phyloP scores from a whole-genome alignment of 1,284 basidiomycete genomes.

The Ceratobasidium sp. region DNA sequence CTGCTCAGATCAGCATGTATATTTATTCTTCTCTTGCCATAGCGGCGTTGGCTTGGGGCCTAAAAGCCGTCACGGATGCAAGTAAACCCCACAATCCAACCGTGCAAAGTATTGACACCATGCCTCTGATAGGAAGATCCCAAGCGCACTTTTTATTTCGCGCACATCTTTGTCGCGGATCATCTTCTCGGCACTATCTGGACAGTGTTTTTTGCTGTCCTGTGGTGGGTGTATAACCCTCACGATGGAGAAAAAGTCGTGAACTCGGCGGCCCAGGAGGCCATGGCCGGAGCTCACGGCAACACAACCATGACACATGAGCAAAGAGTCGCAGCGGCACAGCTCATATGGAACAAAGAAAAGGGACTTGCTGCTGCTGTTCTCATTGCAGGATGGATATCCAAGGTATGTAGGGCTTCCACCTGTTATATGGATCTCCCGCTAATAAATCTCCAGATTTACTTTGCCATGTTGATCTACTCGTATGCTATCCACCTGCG shows the following conservation, averaged over 20 bases:
- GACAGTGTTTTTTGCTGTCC: slow-evolving; percentile 86
- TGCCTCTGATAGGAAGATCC: slow-evolving; percentile 76
- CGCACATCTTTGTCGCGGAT: slow-evolving; percentile 90
- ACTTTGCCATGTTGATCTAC: slow-evolving; percentile 89
- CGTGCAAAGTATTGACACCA: slow-evolving; percentile 1
- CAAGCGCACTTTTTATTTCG: slow-evolving; percentile 82
- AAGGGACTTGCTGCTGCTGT: slow-evolving; percentile 80
- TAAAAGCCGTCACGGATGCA: slow-evolving; percentile 83
- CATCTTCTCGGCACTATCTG: slow-evolving; percentile 91
- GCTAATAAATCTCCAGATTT: slow-evolving; percentile 64
- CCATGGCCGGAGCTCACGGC: slow-evolving; percentile 68
- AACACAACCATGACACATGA: slow-evolving; percentile 61
- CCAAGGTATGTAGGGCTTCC: slow-evolving; percentile 70
- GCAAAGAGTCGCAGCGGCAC: slow-evolving; percentile 71
- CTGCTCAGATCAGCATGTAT: slow-evolving; percentile 89
- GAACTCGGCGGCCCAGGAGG: slow-evolving; percentile 85
- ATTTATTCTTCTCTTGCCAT: slow-evolving; percentile 88
- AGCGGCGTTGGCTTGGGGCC: slow-evolving; percentile 82
- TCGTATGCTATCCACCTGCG: slow-evolving; percentile 94
- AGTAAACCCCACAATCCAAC: slow-evolving; percentile 46
- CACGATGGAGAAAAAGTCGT: slow-evolving; percentile 83
- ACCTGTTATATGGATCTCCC: not conserved
- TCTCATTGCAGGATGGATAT: slow-evolving; percentile 81
- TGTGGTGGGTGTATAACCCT: slow-evolving; percentile 88
- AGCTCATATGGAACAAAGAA: slow-evolving; percentile 86